These are phyloP conservation scores for Tricholoma flavovirens DNA, from an alignment of 768 basidiomycete species.

Conservation along the genomic window DNA sequence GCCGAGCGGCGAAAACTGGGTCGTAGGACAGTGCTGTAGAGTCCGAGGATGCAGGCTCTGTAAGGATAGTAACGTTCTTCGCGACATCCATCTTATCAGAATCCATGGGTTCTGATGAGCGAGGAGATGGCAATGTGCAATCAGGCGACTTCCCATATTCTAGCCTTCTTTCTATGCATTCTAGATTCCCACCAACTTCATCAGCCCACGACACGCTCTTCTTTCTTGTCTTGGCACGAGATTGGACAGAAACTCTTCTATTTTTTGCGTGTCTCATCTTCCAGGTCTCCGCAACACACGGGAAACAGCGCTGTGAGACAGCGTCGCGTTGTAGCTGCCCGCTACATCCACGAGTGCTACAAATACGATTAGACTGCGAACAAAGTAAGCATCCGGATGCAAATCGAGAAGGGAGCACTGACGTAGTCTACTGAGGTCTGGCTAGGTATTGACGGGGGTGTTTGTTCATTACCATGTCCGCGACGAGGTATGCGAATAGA, in stretches of 20 bases:
- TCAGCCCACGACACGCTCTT: slow-evolving; percentile 34
- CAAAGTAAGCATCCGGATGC: background rate
- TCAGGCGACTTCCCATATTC: background rate
- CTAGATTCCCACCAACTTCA: slow-evolving; percentile 6
- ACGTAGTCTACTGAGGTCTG: background rate
- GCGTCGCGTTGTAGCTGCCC: slow-evolving; percentile 3
- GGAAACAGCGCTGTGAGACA: slow-evolving; percentile 7
- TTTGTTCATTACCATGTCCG: background rate
- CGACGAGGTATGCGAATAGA: background rate
- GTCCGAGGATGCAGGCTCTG: background rate
- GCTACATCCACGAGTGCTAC: slow-evolving; percentile 10
- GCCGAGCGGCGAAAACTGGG: background rate
- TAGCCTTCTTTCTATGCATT: background rate
- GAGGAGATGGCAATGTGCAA: background rate
- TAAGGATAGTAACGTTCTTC: background rate
- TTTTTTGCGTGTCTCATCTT: slow-evolving; percentile 4
- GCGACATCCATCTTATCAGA: background rate
- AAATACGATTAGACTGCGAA: slow-evolving; percentile 4
- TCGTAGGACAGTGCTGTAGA: background rate
- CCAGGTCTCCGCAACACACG: slow-evolving; percentile 15
- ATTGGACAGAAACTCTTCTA: background rate
- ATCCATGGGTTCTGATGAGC: background rate
- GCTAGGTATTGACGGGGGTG: background rate
- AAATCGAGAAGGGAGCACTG: background rate
- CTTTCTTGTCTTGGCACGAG: slow-evolving; percentile 11